Evolutionary conservation across 192 early-diverging fungal species (phyloP).

Genomic region (Allomyces arbusculus): DNA sequence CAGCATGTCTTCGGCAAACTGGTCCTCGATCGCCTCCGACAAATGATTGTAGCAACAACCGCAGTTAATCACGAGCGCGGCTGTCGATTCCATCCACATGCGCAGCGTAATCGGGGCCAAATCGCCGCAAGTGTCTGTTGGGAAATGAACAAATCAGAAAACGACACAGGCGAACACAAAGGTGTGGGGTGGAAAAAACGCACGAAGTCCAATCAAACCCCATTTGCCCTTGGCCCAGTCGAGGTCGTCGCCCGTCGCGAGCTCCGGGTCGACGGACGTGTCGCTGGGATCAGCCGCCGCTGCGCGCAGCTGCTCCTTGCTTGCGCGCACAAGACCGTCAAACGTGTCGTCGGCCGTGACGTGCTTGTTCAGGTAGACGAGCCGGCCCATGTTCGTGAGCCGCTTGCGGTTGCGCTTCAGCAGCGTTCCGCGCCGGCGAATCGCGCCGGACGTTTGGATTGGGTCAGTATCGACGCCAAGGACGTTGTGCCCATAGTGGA

Average conservation of each 20-base stretch:
- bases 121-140: slow-evolving; percentile 74
- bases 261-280: slow-evolving; percentile 24
- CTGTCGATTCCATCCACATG: slow-evolving; percentile 32
- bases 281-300: slow-evolving; percentile 6
- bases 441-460: slow-evolving; percentile 52
- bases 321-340: background rate
- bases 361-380: slow-evolving; percentile 1
- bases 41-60: slow-evolving; percentile 78
- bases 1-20: background rate
- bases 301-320: slow-evolving; percentile 7
- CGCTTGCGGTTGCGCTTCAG: slow-evolving; percentile 20
- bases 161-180: background rate
- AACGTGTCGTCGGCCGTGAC: background rate
- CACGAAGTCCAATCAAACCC: slow-evolving; percentile 3
- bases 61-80: slow-evolving; percentile 37
- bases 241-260: slow-evolving; percentile 15
- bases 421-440: slow-evolving; percentile 30
- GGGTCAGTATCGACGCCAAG: slow-evolving; percentile 45
- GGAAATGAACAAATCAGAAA: slow-evolving; percentile 33
- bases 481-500: slow-evolving; percentile 37
- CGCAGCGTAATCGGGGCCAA: slow-evolving; percentile 49
- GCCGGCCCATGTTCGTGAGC: slow-evolving; percentile 5
- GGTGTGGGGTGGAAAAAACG: background rate
- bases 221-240: slow-evolving; percentile 11
- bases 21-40: slow-evolving; percentile 18